Base-by-base conservation (phyloP, 2,329 filamentous ascomycete genomes). In the Nemania diffusa region DNA sequence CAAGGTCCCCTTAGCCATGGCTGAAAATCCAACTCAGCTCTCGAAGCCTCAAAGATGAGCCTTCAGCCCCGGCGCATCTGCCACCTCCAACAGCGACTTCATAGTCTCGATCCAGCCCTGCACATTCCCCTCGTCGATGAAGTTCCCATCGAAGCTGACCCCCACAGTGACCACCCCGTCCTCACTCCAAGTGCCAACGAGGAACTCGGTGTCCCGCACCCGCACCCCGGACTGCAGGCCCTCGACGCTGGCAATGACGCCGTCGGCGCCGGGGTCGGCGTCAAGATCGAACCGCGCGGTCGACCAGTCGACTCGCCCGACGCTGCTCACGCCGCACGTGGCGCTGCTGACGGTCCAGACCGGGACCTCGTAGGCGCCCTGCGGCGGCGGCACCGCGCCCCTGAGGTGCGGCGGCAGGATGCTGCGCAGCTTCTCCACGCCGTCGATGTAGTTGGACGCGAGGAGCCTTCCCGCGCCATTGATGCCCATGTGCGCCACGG, bases 361-460 rank as follows among this genome's bases (percentile, higher is more conserved):
- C 11, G 64, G 59, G n/a, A 44, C 65, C 2, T 29, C 20, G 37
- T 57, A 68, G 17, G 27, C 59, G 40, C 59, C 64, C 40, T 66
- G 57, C 0, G 64, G 67, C 22, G 67, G 27, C 26, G 61, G 59
- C 1, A 64, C 27, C 11, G 34, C 44, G 37, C 56, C 29, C 15
- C 29, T 42, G 7, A 69, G 27, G 24, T 64, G 62, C 20, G 52
- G 2, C 1, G 69, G 69, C 22, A 68, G 44, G 37, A 55, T 48
- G 1, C 22, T 22, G n/a, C 64, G 64, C 58, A 71, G 42, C 24
- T 55, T 55, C 62, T 69, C 67, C 6, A 69, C 34, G 48, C 64
- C 67, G 40, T 69, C 67, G 50, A 71, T 69, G 29, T 71, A 71
- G 32, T 71, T 71, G 3, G 69, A 62, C 57, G 69, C 69, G 15